A percentile compares a stretch with the other conserved stretches of the same genome.
Evolutionary conservation across 306 rosid genomes (phyloP).

Genomic region (barrel medic (Medicago truncatula)): MtrunA17r5.0-ANR NC_053044.1:37315501-37316000

Average conservation of each 20-base stretch:
- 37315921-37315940: slow-evolving; percentile 44
- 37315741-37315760: slow-evolving; percentile 23
- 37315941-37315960: slow-evolving; percentile 53
- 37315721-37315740: slow-evolving; percentile 16
- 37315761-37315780: background rate
- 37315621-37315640: background rate
- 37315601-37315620: slow-evolving; percentile 57
- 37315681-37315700: background rate
- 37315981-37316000: slow-evolving; percentile 68
- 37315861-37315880: slow-evolving; percentile 39
- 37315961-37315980: slow-evolving; percentile 44
- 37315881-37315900: slow-evolving; percentile 38
- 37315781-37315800: slow-evolving; percentile 2
- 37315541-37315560: background rate
- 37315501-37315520: no score
- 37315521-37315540: background rate
- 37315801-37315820: background rate
- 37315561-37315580: slow-evolving; percentile 1
- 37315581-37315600: background rate
- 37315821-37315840: background rate
- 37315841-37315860: background rate
- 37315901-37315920: slow-evolving; percentile 22
- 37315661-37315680: background rate
- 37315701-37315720: background rate
- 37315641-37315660: background rate